phyloP scores from a whole-genome alignment of 75 land plant species.

The Sequoiadendron giganteum region DNA sequence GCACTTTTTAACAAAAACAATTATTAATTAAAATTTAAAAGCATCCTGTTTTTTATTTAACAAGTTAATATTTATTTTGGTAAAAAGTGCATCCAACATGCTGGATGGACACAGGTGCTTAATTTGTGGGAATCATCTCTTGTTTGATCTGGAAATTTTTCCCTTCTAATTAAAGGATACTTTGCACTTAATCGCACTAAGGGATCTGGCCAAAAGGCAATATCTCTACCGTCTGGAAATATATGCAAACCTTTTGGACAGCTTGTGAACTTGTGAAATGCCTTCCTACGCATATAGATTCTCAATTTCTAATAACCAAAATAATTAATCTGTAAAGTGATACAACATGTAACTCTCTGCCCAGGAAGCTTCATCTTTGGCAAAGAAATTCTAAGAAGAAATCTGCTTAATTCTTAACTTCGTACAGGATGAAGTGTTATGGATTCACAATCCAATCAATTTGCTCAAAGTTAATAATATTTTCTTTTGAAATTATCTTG shows the following conservation, averaged over 20 bases:
- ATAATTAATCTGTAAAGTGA: background rate
- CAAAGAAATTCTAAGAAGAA: background rate
- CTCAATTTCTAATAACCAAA: background rate
- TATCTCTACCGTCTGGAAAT: background rate
- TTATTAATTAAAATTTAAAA: no score
- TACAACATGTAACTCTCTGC: background rate
- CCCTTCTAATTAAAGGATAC: background rate
- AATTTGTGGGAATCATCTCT: background rate
- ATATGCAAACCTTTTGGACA: conserved; percentile 2
- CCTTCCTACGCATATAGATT: background rate
- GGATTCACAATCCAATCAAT: background rate
- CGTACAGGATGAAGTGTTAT: background rate
- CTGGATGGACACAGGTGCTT: background rate
- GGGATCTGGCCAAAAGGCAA: background rate
- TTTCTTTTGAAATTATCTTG: background rate
- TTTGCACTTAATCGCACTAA: background rate
- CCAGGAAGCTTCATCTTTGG: background rate
- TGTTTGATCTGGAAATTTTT: no score
- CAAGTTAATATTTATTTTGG: no score
- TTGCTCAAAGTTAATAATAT: background rate
- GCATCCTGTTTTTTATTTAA: no score
- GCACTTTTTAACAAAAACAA: no score
- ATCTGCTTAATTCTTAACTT: background rate
- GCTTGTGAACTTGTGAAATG: background rate
- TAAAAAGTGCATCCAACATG: no score